A percentile compares a stretch with the other conserved stretches of the same genome.
Conservation (phyloP, 108 stramenopile genomes). For the Cyclotella cryptica region DNA sequence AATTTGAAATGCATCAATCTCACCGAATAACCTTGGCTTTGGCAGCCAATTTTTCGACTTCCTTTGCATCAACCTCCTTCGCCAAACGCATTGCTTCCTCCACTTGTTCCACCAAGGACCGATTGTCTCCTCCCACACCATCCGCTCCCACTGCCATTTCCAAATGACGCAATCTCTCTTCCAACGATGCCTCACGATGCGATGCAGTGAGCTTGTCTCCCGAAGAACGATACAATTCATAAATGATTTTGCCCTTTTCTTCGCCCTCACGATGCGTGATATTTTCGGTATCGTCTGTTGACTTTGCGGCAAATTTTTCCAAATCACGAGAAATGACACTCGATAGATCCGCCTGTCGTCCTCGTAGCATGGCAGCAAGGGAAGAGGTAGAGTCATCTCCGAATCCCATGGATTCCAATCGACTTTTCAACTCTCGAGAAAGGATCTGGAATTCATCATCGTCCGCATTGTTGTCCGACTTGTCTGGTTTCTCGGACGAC, state of each 20-base stretch:
- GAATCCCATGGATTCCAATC: conserved; percentile 34
- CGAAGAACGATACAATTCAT: conserved; percentile 33
- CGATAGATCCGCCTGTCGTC: conserved; percentile 44
- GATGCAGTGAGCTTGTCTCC: not conserved
- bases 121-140: not conserved
- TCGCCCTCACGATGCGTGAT: not conserved
- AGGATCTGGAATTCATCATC: conserved; percentile 10
- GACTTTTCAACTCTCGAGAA: conserved; percentile 30
- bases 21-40: conserved; percentile 47
- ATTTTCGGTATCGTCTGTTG: not conserved
- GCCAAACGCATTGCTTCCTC: conserved; percentile 39
- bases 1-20: not conserved
- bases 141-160: conserved; percentile 33
- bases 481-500: not conserved
- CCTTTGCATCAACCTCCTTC: conserved; percentile 41
- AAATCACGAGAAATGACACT: conserved; percentile 39
- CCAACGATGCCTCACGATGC: conserved; percentile 25
- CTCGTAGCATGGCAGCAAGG: conserved; percentile 16
- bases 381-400: conserved; percentile 11
- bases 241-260: conserved; percentile 38
- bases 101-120: conserved; percentile 40
- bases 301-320: conserved; percentile 19
- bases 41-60: conserved; percentile 48
- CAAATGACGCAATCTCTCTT: conserved; percentile 46
- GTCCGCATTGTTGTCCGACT: not conserved